Conservation (phyloP, 2,329 filamentous ascomycete species). For the Aspergillus vadensis region DNA sequence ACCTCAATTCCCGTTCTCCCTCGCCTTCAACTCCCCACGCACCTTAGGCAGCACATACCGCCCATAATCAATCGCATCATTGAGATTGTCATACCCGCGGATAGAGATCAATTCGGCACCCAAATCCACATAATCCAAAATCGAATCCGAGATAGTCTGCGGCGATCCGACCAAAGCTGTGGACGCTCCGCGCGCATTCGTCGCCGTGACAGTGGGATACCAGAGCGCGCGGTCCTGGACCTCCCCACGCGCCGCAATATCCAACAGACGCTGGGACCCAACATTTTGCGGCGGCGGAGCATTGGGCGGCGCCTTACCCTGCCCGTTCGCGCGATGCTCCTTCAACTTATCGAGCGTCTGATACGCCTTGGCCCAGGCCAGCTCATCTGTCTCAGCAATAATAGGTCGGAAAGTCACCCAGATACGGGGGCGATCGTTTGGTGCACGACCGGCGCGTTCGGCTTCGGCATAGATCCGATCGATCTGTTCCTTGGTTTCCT, state of each 20-base stretch:
- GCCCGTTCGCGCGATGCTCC: constrained; percentile 42
- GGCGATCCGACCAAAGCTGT: constrained; percentile 60
- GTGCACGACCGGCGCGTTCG: constrained; percentile 57
- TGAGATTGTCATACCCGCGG: constrained; percentile 62
- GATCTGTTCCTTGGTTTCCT: constrained; percentile 65
- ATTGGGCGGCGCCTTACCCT: constrained; percentile 32
- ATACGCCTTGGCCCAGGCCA: constrained; percentile 64
- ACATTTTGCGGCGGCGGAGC: constrained; percentile 57
- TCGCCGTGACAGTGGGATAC: constrained; percentile 65
- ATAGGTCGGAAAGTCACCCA: constrained; percentile 68
- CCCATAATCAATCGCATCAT: constrained; percentile 63
- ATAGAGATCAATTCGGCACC: constrained; percentile 62
- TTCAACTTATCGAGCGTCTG: constrained; percentile 57
- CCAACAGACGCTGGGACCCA: constrained; percentile 60
- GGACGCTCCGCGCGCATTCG: constrained; percentile 60
- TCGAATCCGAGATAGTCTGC: constrained; percentile 56
- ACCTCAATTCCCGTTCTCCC: background rate
- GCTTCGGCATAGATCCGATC: constrained; percentile 62
- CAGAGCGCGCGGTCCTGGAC: constrained; percentile 64
- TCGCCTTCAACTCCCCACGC: constrained; percentile 29
- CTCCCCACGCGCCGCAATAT: constrained; percentile 56
- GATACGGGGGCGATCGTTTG: constrained; percentile 58
- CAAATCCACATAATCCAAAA: constrained; percentile 60
- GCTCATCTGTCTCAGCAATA: constrained; percentile 61
- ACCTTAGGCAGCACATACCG: constrained; percentile 58